phyloP scores from a whole-genome alignment of 2,329 filamentous ascomycete species.

The Colletotrichum eleusines region DNA sequence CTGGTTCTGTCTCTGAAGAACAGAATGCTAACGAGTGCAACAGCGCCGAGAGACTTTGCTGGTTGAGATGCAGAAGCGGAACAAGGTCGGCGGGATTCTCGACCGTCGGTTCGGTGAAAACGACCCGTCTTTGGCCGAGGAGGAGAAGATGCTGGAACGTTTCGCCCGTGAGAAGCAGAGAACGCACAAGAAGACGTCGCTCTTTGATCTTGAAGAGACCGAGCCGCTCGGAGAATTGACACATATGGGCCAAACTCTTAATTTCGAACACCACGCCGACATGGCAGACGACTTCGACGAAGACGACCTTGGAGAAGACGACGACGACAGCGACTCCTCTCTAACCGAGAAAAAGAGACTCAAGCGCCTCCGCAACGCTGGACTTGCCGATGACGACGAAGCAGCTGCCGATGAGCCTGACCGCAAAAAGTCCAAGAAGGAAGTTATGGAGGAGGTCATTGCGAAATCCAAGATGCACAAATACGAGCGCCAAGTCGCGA shows the following conservation, averaged over 20 bases:
- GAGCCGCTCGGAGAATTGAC: conserved; percentile 78
- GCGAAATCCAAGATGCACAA: conserved; percentile 97
- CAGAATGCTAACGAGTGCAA: conserved; percentile 11
- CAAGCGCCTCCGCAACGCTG: conserved; percentile 67
- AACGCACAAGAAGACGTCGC: conserved; percentile 78
- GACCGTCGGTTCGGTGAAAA: conserved; percentile 97
- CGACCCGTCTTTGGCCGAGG: conserved; percentile 91
- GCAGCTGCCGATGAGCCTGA: conserved; percentile 73
- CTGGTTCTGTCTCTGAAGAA: conserved; percentile 36
- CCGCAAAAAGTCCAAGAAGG: conserved; percentile 92
- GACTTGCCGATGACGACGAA: conserved; percentile 58
- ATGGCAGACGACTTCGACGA: conserved; percentile 82
- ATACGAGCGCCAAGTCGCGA: conserved; percentile 90
- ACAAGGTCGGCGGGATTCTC: conserved; percentile 92
- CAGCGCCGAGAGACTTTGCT: conserved; percentile 84
- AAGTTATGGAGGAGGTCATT: conserved; percentile 98
- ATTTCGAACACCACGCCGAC: conserved; percentile 58
- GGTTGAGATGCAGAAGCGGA: conserved; percentile 88
- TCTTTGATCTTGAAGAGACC: conserved; percentile 92
- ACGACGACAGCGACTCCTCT: conserved; percentile 69
- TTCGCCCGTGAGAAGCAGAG: conserved; percentile 90
- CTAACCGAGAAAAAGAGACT: conserved; percentile 66
- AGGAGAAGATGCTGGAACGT: conserved; percentile 91
- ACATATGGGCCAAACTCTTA: conserved; percentile 82
- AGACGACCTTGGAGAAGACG: conserved; percentile 72